A percentile compares a stretch with the other conserved stretches of the same genome.
Conservation (phyloP, 2,329 filamentous ascomycete genomes). For the Colletotrichum euphorbiae region DNA sequence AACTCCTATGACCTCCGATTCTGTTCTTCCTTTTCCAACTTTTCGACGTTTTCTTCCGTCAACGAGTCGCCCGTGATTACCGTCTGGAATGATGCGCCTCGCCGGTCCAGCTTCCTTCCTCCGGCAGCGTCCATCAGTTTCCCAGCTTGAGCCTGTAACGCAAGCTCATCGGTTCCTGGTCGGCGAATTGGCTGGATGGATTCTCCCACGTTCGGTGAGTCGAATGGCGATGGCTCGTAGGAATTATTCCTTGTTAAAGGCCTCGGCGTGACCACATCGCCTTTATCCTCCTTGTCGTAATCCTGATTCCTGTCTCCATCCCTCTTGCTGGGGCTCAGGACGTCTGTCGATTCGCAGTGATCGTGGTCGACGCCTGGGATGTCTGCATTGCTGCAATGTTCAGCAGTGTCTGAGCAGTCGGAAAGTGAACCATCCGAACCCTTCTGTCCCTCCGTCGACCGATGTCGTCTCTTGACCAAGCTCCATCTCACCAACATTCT, state of each 20-base stretch:
- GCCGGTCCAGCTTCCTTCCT: conserved; percentile 47
- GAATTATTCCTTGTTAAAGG: conserved; percentile 53
- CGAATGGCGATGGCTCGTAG: conserved; percentile 57
- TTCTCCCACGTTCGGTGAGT: conserved; percentile 48
- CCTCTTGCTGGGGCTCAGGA: background rate
- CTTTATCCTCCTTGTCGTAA: conserved; percentile 16
- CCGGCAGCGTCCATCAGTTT: conserved; percentile 61
- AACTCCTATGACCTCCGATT: conserved; percentile 24
- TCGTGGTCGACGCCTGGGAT: conserved; percentile 50
- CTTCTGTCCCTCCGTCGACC: conserved; percentile 39
- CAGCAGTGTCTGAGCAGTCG: conserved; percentile 60
- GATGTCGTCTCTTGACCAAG: conserved; percentile 47
- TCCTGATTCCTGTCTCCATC: conserved; percentile 1
- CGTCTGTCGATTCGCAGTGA: background rate
- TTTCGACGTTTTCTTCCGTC: conserved; percentile 66
- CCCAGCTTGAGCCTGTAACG: conserved; percentile 57
- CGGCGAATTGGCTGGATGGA: conserved; percentile 48
- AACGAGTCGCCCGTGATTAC: conserved; percentile 55
- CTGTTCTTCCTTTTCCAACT: conserved; percentile 53
- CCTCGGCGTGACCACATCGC: conserved; percentile 54
- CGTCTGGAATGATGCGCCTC: conserved; percentile 51
- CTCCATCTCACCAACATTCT: conserved; percentile 79
- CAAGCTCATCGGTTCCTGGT: conserved; percentile 54
- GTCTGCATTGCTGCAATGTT: conserved; percentile 56
- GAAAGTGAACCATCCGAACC: conserved; percentile 46